Evolutionary conservation across 176 grass and related monocot genomes (phyloP).

Genomic region (Avena insularis): DNA sequence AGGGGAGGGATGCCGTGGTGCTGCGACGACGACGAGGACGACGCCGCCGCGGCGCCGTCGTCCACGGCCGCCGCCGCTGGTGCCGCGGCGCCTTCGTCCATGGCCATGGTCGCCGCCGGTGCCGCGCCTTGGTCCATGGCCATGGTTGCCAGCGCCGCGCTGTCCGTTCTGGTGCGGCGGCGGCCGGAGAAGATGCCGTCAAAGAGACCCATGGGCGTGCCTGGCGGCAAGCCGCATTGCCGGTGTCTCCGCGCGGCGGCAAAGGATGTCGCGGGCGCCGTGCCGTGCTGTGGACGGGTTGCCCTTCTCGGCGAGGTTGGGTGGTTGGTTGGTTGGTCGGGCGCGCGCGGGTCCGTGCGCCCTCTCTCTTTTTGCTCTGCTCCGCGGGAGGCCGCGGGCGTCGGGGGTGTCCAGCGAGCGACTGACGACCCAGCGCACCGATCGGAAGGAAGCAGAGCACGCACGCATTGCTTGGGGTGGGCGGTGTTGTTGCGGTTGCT

Average conservation of each 20-base stretch:
- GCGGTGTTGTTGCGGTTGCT: slow-evolving; percentile 12
- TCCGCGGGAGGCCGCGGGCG: slow-evolving; percentile 1
- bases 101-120: neutral
- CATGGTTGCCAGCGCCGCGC: neutral
- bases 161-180: neutral
- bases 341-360: neutral
- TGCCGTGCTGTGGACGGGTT: slow-evolving; percentile 30
- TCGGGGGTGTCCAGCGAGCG: slow-evolving; percentile 23
- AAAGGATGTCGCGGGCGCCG: neutral
- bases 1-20: slow-evolving; percentile 55
- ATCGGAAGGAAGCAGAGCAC: neutral
- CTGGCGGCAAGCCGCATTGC: slow-evolving; percentile 31
- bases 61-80: neutral
- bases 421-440: neutral
- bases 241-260: slow-evolving; percentile 24
- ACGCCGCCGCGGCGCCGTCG: neutral
- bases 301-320: slow-evolving; percentile 17
- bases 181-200: slow-evolving; percentile 52
- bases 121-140: neutral
- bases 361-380: neutral
- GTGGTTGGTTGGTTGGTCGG: neutral
- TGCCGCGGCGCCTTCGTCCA: neutral
- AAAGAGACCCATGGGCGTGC: slow-evolving; percentile 61
- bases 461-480: neutral
- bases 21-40: slow-evolving; percentile 26